Percentiles rank a stretch among this genome's conserved stretches.
phyloP scores from a whole-genome alignment of 2,329 filamentous ascomycete genomes.

The Daldinia sp. region DNA sequence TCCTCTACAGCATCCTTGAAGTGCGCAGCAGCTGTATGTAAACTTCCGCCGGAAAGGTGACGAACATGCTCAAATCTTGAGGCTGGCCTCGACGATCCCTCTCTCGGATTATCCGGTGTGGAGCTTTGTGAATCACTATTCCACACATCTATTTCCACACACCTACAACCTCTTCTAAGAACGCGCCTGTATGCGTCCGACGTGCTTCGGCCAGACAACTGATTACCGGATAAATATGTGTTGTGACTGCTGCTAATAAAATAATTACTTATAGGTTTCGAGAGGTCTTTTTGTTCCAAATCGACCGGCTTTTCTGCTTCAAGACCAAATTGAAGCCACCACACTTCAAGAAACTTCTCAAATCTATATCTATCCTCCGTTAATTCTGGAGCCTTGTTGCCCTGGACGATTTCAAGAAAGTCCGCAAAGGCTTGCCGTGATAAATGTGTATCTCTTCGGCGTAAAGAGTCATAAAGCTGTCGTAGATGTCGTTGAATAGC shows the following conservation, averaged over 20 bases:
- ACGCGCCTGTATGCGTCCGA: slow-evolving; percentile 78
- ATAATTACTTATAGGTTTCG: slow-evolving; percentile 82
- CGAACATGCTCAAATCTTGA: slow-evolving; percentile 55
- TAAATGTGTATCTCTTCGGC: slow-evolving; percentile 48
- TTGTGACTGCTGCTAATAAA: slow-evolving; percentile 97
- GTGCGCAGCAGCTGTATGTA: slow-evolving; percentile 55
- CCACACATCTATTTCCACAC: slow-evolving; percentile 96
- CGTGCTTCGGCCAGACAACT: slow-evolving; percentile 79
- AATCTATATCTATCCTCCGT: slow-evolving; percentile 54
- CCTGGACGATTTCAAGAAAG: slow-evolving; percentile 62
- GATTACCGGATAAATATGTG: slow-evolving; percentile 88
- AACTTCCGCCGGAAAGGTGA: slow-evolving; percentile 56
- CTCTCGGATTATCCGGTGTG: slow-evolving; percentile 41
- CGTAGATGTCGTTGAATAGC: slow-evolving; percentile 59
- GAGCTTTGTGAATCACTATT: slow-evolving; percentile 66
- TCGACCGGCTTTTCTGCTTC: slow-evolving; percentile 55
- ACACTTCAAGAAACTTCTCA: slow-evolving; percentile 60
- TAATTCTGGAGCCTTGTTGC: slow-evolving; percentile 50
- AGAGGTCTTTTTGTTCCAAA: slow-evolving; percentile 62
- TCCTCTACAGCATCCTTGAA: slow-evolving; percentile 49
- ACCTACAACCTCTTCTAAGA: slow-evolving; percentile 80
- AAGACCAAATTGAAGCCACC: slow-evolving; percentile 55
- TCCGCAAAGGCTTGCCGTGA: slow-evolving; percentile 52
- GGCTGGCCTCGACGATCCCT: slow-evolving; percentile 48
- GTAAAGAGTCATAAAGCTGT: slow-evolving; percentile 57